phyloP scores from a whole-genome alignment of 2,329 filamentous ascomycete genomes.

The Aspergillus chevalieri region DNA sequence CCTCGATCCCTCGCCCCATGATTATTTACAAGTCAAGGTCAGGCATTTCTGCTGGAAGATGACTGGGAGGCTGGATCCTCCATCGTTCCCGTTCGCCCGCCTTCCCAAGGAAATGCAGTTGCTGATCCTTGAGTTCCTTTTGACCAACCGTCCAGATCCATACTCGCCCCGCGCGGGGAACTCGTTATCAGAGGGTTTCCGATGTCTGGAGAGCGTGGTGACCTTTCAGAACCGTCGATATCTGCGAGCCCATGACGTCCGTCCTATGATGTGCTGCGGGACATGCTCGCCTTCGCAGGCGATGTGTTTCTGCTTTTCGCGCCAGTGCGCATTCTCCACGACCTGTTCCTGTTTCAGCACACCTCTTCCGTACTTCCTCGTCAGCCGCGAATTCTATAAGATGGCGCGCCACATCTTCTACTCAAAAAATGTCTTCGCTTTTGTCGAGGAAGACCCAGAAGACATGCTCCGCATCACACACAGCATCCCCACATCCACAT shows the following conservation, averaged over 20 bases:
- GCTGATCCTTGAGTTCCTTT: constrained; percentile 15
- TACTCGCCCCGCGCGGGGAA: constrained; percentile 2
- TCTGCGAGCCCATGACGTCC: constrained; percentile 1
- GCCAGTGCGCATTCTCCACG: constrained; percentile 19
- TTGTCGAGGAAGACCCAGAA: constrained; percentile 18
- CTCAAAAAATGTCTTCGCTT: constrained; percentile 15
- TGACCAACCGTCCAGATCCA: constrained; percentile 12
- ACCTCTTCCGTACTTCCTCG: constrained; percentile 19
- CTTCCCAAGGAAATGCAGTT: constrained; percentile 24
- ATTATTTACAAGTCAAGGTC: constrained; percentile 10
- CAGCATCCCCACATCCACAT: constrained; percentile 13
- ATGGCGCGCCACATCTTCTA: constrained; percentile 17
- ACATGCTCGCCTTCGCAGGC: constrained; percentile 16
- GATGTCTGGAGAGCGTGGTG: constrained; percentile 7
- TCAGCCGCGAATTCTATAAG: constrained; percentile 17
- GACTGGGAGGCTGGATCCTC: constrained; percentile 8
- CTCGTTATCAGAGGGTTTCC: background rate
- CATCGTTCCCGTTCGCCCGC: constrained; percentile 14
- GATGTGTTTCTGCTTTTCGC: constrained; percentile 16
- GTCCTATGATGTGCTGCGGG: constrained; percentile 14
- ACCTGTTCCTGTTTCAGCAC: constrained; percentile 18
- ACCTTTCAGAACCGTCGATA: constrained; percentile 12
- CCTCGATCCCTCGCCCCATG: constrained; percentile 7
- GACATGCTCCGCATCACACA: constrained; percentile 15
- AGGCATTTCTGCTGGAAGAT: constrained; percentile 12